These are phyloP conservation scores for Picochlorum sp. DNA, from an alignment of 139 green algal genomes.

Conservation along the genomic window DNA sequence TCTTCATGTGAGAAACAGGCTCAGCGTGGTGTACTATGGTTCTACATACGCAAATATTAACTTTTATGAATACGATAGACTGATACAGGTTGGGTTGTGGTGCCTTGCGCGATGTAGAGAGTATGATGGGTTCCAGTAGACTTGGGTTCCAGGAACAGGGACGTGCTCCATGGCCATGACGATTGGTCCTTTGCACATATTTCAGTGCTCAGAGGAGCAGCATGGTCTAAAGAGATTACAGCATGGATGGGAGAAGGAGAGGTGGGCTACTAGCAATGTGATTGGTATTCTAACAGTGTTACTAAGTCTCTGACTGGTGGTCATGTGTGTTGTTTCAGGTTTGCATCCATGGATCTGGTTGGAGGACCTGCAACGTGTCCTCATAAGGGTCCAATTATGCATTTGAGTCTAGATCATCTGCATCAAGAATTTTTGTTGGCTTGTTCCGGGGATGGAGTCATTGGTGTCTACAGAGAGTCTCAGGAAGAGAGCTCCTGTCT, in stretches of 20 bases:
- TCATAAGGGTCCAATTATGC: conserved; percentile 35
- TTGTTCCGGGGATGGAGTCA: conserved; percentile 23
- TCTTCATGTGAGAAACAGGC: too few relatives aligned
- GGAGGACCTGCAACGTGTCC: background rate
- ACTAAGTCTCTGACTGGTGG: background rate
- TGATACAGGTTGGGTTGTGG: too few relatives aligned
- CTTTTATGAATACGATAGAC: too few relatives aligned
- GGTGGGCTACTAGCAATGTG: background rate
- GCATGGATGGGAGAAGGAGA: background rate
- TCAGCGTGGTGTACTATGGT: too few relatives aligned
- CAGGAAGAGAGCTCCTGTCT: background rate
- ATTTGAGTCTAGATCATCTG: conserved; percentile 49
- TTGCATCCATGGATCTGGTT: conserved; percentile 7
- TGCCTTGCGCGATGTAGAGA: too few relatives aligned
- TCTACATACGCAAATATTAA: too few relatives aligned
- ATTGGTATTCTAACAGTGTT: background rate
- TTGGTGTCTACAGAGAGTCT: conserved; percentile 48
- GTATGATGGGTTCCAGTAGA: too few relatives aligned
- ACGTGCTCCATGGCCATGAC: too few relatives aligned
- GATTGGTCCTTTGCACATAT: too few relatives aligned
- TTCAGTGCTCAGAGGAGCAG: too few relatives aligned
- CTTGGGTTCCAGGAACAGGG: too few relatives aligned
- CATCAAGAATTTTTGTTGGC: conserved; percentile 65
- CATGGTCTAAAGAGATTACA: too few relatives aligned
- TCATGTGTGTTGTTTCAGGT: background rate